Evolutionary conservation across 176 grass and related monocot genomes (phyloP).

Genomic region (Musa beccarii): DNA sequence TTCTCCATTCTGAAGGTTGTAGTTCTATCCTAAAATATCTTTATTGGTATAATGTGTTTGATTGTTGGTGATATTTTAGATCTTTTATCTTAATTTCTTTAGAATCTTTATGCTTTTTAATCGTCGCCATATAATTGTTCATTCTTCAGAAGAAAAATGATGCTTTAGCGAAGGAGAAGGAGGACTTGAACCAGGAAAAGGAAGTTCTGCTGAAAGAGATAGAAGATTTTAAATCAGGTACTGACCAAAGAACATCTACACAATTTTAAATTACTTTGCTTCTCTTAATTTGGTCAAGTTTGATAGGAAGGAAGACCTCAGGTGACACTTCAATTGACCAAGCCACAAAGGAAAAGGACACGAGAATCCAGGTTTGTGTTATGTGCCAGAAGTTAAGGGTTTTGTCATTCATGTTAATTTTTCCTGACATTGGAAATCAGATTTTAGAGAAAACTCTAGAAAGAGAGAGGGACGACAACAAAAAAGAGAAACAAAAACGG

Average conservation of each 20-base stretch:
- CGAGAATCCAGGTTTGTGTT: conserved; percentile 78
- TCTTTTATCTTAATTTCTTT: background rate
- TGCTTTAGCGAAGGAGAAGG: conserved; percentile 32
- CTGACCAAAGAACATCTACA: background rate
- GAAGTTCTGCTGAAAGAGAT: conserved; percentile 49
- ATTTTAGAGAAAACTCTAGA: conserved; percentile 85
- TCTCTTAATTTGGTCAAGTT: conserved; percentile 32
- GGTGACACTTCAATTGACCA: conserved; percentile 50
- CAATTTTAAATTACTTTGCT: conserved; percentile 4
- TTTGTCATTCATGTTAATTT: background rate
- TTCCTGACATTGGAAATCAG: conserved; percentile 27
- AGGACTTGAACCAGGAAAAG: conserved; percentile 19
- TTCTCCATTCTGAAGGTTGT: conserved; percentile 36
- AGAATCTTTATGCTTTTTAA: background rate
- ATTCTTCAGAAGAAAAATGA: conserved; percentile 63
- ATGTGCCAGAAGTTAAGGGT: background rate
- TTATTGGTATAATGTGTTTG: conserved; percentile 15
- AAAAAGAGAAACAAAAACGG: conserved; percentile 41
- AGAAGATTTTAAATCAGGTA: conserved; percentile 96
- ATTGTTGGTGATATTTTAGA: background rate
- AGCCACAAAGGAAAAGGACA: conserved; percentile 67
- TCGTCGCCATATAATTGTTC: background rate
- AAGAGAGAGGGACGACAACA: conserved; percentile 37
- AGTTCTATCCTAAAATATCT: background rate
- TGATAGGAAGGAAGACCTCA: conserved; percentile 54